Conservation (phyloP, 2,329 filamentous ascomycete genomes). For the Fusarium brevicatenulatum region DNA sequence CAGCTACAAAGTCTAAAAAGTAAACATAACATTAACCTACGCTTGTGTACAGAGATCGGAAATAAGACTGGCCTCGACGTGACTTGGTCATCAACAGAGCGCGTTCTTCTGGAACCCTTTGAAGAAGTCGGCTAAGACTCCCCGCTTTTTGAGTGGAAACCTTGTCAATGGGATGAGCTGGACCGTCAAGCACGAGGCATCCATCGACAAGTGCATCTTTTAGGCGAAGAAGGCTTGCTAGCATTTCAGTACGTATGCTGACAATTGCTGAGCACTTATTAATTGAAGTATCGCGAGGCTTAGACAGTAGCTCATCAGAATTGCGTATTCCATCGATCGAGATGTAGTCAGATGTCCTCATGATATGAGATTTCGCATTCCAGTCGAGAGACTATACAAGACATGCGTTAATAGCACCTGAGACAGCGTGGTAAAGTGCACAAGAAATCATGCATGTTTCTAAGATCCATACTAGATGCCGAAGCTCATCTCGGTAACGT, state of each 20-base stretch:
- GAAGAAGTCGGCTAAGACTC: conserved; percentile 16
- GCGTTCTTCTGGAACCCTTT: conserved; percentile 31
- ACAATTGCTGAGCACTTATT: not conserved
- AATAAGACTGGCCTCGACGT: conserved; percentile 7
- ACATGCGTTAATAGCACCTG: conserved; percentile 13
- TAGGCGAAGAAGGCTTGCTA: conserved; percentile 24
- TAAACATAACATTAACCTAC: conserved; percentile 3
- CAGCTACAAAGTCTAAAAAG: conserved; percentile 7
- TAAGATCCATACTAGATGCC: conserved; percentile 9
- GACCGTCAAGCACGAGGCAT: conserved; percentile 19
- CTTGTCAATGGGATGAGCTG: conserved; percentile 10
- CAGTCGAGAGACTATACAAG: not conserved
- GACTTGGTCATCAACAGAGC: not conserved
- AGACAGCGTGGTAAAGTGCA: conserved; percentile 8
- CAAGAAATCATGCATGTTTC: conserved; percentile 28
- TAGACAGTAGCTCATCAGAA: conserved; percentile 2
- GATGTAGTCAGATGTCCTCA: not conserved
- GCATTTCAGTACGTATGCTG: conserved; percentile 6
- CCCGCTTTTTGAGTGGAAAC: conserved; percentile 28
- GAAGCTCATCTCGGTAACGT: conserved; percentile 37
- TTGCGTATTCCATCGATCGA: not conserved
- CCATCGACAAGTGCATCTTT: conserved; percentile 12
- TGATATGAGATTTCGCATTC: conserved; percentile 20
- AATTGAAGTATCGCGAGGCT: conserved; percentile 25
- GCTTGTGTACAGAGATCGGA: not conserved